Evolutionary conservation across 805 yeast species (phyloP), one percentile per base, ranked within the genome.

Genomic region (Blastobotrys chiropterorum): DNA sequence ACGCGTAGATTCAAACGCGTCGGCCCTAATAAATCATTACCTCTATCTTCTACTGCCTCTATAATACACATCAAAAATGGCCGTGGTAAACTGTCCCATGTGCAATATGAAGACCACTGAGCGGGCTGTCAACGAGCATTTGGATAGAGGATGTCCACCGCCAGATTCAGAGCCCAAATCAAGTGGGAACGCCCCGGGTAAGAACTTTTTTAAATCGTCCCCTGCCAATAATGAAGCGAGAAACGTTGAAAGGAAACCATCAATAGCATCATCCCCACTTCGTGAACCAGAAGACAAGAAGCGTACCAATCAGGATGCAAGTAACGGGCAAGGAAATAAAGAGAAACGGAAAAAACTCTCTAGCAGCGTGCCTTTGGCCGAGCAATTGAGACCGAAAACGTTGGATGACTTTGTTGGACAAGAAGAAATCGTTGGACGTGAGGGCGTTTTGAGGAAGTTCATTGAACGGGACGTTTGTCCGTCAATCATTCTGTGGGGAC

Each of bases 401-500:
- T 67, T 94, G 22, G 74, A 75, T 2, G 87, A 85, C 2, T 90
- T 83, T 62, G 76, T 92, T 20, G 99, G 99, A 0, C 99, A 94
- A 67, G 71, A 73, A 13, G 95, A 90, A 67, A 68, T 94, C 2
- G 72, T 92, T 3, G 85, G 86, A 0, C 67, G 70, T 1, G 59
- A 66, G 7, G 95, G 97, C 0, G 72, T 83, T 2, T 69, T 92
- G 2, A 70, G 81, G 22, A 82, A 82, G 44, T 86, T 86, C 54
- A 73, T 90, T 1, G 74, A 76, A 38, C 69, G 77, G 3, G 71
- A 64, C 21, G 46, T 53, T 6, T 58, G 69, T 5, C 97, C 97
- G 0, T 89, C 97, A 0, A 76, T 94, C 81, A 81, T 94, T 1
- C 69, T 94, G 3, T 86, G 94, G 86, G 99, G 99, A 0, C 96